Conservation (phyloP, 2,329 filamentous ascomycete genomes). For the Alternaria hordeiaustralica region DNA sequence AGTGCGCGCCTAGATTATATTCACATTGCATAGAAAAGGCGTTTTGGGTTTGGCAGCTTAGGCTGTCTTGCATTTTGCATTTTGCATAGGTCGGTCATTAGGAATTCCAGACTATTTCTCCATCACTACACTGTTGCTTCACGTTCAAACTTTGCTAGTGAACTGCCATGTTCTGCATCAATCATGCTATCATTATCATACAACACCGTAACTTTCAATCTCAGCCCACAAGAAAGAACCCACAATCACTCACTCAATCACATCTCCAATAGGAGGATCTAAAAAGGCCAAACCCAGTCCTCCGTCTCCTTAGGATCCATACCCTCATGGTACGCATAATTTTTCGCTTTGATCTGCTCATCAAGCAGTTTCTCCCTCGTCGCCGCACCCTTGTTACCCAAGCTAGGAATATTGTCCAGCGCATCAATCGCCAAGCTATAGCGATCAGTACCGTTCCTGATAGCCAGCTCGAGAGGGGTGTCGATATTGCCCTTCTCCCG, state of each 20-base stretch:
- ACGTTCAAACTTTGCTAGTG: neutral
- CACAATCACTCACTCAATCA: neutral
- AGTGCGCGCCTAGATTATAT: neutral
- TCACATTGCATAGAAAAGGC: constrained; percentile 3
- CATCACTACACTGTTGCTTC: neutral
- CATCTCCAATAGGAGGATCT: neutral
- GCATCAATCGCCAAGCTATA: constrained; percentile 80
- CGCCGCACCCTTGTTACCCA: constrained; percentile 68
- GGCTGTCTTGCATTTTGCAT: neutral
- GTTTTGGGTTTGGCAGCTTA: neutral
- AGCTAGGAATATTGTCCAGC: constrained; percentile 68
- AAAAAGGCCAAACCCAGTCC: constrained; percentile 70
- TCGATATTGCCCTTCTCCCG: constrained; percentile 86
- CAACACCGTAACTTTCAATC: neutral
- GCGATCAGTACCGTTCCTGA: constrained; percentile 77
- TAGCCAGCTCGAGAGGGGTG: constrained; percentile 78
- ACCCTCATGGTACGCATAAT: constrained; percentile 71
- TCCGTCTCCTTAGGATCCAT: constrained; percentile 71
- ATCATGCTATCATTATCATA: neutral
- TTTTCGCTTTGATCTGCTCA: constrained; percentile 67
- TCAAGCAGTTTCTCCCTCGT: constrained; percentile 70
- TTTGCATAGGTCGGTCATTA: neutral
- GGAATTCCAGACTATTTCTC: neutral
- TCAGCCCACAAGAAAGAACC: neutral
- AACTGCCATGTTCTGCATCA: neutral